These are phyloP conservation scores for Coemansia sp. DNA, from an alignment of 192 early-diverging fungal species.

Conservation along the genomic window DNA sequence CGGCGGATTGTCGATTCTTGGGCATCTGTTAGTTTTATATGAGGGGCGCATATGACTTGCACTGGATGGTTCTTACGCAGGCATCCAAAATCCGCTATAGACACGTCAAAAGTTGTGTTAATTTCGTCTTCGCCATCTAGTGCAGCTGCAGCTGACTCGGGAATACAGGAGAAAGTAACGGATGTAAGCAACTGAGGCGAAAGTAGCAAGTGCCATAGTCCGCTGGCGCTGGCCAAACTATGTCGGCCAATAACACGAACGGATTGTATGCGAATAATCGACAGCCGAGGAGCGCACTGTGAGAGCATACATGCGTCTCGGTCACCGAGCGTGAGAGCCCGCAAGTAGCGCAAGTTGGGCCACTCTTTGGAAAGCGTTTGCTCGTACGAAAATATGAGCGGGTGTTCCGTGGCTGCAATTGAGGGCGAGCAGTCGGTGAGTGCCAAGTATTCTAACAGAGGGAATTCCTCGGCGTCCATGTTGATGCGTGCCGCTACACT, in stretches of 20 bases:
- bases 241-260: neutral
- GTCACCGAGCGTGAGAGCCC: conserved; percentile 12
- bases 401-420: conserved; percentile 6
- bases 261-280: conserved; percentile 11
- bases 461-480: conserved; percentile 34
- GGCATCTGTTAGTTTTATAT: conserved; percentile 10
- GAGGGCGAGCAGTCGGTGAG: conserved; percentile 16
- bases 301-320: conserved; percentile 14
- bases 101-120: neutral
- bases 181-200: conserved; percentile 10
- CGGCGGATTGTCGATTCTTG: conserved; percentile 23
- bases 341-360: conserved; percentile 16
- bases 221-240: conserved; percentile 7
- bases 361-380: conserved; percentile 35
- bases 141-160: neutral
- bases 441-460: conserved; percentile 11
- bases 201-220: conserved; percentile 25
- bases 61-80: conserved; percentile 16
- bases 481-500: neutral
- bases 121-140: neutral
- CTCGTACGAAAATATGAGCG: conserved; percentile 17
- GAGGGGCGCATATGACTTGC: conserved; percentile 13
- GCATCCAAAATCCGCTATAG: conserved; percentile 6
- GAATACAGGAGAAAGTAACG: conserved; percentile 6
- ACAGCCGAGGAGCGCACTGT: conserved; percentile 10